These are phyloP conservation scores for Micractinium sp. DNA, from an alignment of 139 green algal species.

Conservation along the genomic window DNA sequence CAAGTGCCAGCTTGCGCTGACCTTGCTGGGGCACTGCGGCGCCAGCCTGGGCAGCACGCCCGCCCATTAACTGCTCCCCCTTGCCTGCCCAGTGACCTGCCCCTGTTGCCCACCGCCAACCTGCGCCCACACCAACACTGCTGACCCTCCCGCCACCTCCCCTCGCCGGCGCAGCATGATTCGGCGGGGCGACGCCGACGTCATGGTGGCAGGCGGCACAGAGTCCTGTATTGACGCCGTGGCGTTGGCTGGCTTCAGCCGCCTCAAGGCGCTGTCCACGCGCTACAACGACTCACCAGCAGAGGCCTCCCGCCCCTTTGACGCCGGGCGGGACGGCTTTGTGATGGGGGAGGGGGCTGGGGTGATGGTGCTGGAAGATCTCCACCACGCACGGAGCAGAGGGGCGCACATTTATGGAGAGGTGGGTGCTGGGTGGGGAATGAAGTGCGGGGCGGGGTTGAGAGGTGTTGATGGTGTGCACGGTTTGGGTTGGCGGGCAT, in stretches of 20 bases:
- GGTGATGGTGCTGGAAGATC: conserved; percentile 79
- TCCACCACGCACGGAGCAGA: conserved; percentile 59
- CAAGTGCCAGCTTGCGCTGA: too few species aligned
- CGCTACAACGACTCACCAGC: conserved; percentile 52
- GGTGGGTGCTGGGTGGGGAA: conserved; percentile 51
- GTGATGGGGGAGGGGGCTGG: conserved; percentile 84
- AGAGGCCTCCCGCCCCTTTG: conserved; percentile 72
- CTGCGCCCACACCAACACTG: not conserved
- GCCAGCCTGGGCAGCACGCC: too few species aligned
- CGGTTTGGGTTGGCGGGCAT: too few species aligned
- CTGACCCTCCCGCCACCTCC: not conserved
- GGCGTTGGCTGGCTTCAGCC: conserved; percentile 82
- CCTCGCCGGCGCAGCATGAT: conserved; percentile 59
- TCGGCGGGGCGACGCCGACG: conserved; percentile 83
- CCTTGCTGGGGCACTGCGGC: too few species aligned
- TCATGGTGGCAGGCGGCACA: conserved; percentile 90
- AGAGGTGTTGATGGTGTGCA: too few species aligned
- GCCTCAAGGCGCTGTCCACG: conserved; percentile 79
- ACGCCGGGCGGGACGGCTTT: conserved; percentile 74
- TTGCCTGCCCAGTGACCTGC: too few species aligned
- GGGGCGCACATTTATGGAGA: conserved; percentile 78
- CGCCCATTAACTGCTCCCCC: too few species aligned
- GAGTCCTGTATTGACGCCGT: conserved; percentile 92
- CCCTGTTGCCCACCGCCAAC: too few species aligned
- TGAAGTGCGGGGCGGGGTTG: too few species aligned